Percentiles rank a stretch among this genome's conserved stretches.
Evolutionary conservation across 768 basidiomycete species (phyloP).

Genomic region (Leucogyrophana mollusca): DNA sequence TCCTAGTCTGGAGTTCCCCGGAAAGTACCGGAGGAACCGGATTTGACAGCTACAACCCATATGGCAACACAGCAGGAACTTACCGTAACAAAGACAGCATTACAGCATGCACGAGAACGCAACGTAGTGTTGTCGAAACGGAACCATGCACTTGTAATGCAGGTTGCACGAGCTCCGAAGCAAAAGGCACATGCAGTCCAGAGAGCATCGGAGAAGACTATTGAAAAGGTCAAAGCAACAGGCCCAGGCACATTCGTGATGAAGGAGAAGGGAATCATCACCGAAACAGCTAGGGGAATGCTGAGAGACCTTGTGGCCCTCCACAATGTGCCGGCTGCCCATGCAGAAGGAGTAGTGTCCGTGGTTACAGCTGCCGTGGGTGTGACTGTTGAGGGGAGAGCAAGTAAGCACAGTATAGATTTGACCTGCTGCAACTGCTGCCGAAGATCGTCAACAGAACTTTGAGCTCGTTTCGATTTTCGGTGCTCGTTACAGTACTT

Average conservation of each 20-base stretch:
- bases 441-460: too few species aligned
- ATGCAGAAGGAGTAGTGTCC: not conserved
- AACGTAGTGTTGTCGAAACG: not conserved
- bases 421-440: too few species aligned
- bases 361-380: not conserved
- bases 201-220: not conserved
- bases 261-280: conserved; percentile 1
- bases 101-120: too few species aligned
- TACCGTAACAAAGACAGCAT: too few species aligned
- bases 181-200: not conserved
- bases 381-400: not conserved
- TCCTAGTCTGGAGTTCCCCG: too few species aligned
- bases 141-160: not conserved
- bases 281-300: not conserved
- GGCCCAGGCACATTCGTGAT: too few species aligned
- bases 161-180: not conserved
- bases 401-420: conserved; percentile 1
- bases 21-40: too few species aligned
- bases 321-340: not conserved
- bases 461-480: too few species aligned
- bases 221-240: too few species aligned
- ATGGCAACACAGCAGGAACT: too few species aligned
- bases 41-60: too few species aligned
- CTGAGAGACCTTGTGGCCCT: not conserved
- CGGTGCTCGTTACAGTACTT: too few species aligned